phyloP scores from a whole-genome alignment of 1,284 basidiomycete species.

The Microbotryum intermedium region DNA sequence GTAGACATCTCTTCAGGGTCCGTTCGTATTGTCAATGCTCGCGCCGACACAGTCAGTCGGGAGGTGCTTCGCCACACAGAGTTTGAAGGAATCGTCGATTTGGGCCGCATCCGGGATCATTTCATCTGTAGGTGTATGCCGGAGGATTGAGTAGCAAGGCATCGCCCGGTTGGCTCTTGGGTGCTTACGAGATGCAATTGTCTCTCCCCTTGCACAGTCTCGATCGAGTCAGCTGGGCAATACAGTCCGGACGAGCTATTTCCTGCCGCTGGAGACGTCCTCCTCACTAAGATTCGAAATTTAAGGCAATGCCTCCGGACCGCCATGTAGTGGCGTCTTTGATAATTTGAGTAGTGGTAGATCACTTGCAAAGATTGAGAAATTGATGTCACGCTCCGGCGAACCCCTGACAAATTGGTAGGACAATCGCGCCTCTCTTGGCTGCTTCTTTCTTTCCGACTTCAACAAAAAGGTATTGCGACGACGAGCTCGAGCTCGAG shows the following conservation, averaged over 20 bases:
- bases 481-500: too few relatives aligned
- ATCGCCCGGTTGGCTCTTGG: background rate
- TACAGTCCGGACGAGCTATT: constrained; percentile 79
- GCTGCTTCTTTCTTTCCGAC: too few relatives aligned
- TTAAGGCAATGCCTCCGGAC: constrained; percentile 1
- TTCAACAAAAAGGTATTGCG: too few relatives aligned
- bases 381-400: too few relatives aligned
- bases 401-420: too few relatives aligned
- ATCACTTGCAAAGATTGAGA: too few relatives aligned
- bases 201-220: constrained; percentile 51
- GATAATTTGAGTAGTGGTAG: too few relatives aligned
- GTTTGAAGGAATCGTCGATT: constrained; percentile 73
- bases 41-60: constrained; percentile 83
- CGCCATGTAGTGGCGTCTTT: too few relatives aligned
- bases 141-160: background rate
- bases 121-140: constrained; percentile 64
- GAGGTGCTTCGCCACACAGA: constrained; percentile 89
- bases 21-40: constrained; percentile 51
- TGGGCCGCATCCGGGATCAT: constrained; percentile 81
- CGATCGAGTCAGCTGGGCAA: constrained; percentile 80
- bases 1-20: constrained; percentile 63
- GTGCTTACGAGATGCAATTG: background rate
- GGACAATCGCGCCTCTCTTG: too few relatives aligned
- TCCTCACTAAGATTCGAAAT: constrained; percentile 65
- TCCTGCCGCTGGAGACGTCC: constrained; percentile 69